Evolutionary conservation across 208 protist species (phyloP).

Genomic region (Angomonas ambiguus): DNA sequence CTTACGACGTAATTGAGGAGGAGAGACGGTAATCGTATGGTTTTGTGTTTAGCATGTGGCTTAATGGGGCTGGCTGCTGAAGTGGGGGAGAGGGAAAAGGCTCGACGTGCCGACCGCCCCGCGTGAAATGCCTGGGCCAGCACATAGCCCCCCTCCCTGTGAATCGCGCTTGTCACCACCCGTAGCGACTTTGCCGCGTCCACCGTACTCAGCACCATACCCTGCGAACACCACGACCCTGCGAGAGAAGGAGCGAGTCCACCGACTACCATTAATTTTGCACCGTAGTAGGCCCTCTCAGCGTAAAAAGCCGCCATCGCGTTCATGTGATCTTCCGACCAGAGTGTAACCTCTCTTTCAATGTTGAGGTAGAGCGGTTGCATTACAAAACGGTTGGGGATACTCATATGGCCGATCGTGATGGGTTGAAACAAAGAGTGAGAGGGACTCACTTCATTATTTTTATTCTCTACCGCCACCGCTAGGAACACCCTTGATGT

Average conservation of each 20-base stretch:
- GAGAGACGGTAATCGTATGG: slow-evolving; percentile 44
- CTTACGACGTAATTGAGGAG: slow-evolving; percentile 79
- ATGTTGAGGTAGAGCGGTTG: slow-evolving; percentile 86
- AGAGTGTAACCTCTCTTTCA: slow-evolving; percentile 51
- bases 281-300: slow-evolving; percentile 77
- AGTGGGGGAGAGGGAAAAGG: slow-evolving; percentile 48
- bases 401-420: slow-evolving; percentile 36
- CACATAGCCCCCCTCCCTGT: slow-evolving; percentile 81
- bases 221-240: slow-evolving; percentile 76
- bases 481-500: not conserved
- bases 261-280: slow-evolving; percentile 86
- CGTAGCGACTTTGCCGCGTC: slow-evolving; percentile 68
- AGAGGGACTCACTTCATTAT: not conserved
- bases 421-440: slow-evolving; percentile 62
- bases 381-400: slow-evolving; percentile 86
- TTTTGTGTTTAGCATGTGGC: slow-evolving; percentile 43
- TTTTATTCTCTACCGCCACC: not conserved
- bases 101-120: slow-evolving; percentile 71
- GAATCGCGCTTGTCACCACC: slow-evolving; percentile 82
- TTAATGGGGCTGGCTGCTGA: slow-evolving; percentile 56
- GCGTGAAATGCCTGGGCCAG: slow-evolving; percentile 92
- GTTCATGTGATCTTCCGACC: slow-evolving; percentile 59
- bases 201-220: slow-evolving; percentile 65
- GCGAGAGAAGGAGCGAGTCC: slow-evolving; percentile 79
- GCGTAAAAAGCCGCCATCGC: slow-evolving; percentile 79